phyloP scores from a whole-genome alignment of 1,139 yeast genomes.

The Blastobotrys persicus region DNA sequence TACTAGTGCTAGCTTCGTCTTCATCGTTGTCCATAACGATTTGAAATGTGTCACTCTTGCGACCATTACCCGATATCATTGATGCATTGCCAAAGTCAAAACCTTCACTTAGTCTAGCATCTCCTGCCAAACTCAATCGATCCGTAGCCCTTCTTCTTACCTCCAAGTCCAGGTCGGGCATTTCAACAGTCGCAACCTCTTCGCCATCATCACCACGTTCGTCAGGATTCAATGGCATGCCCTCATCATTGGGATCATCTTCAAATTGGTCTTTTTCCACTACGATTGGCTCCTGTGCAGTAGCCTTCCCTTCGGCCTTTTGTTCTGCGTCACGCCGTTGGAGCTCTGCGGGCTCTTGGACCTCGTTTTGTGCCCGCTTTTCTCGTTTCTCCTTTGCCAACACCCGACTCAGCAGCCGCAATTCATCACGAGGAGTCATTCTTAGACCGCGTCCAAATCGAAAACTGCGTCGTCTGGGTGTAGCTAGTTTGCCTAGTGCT shows the following conservation, averaged over 20 bases:
- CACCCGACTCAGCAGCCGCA: conserved; percentile 20
- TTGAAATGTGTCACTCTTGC: conserved; percentile 6
- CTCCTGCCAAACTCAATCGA: conserved; percentile 15
- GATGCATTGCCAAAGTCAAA: conserved; percentile 13
- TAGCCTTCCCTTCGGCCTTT: neutral
- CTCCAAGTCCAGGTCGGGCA: conserved; percentile 12
- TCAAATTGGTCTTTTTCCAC: neutral
- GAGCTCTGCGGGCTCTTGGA: neutral
- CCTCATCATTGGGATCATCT: conserved; percentile 10
- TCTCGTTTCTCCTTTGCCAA: conserved; percentile 16
- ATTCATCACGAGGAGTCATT: conserved; percentile 16
- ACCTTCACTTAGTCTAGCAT: conserved; percentile 14
- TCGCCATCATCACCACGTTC: conserved; percentile 13
- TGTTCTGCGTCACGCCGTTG: neutral
- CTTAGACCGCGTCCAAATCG: conserved; percentile 4
- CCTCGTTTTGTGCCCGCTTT: neutral
- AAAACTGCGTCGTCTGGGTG: conserved; percentile 13
- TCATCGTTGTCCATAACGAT: conserved; percentile 9
- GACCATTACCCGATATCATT: neutral
- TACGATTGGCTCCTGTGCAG: neutral
- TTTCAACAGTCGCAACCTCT: conserved; percentile 6
- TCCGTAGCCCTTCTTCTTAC: conserved; percentile 12
- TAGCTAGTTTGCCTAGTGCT: conserved; percentile 12
- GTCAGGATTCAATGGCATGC: neutral
- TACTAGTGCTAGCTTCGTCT: conserved; percentile 6